phyloP scores from a whole-genome alignment of 306 rosid genomes.

The Pachyrhizus erosus region DNA sequence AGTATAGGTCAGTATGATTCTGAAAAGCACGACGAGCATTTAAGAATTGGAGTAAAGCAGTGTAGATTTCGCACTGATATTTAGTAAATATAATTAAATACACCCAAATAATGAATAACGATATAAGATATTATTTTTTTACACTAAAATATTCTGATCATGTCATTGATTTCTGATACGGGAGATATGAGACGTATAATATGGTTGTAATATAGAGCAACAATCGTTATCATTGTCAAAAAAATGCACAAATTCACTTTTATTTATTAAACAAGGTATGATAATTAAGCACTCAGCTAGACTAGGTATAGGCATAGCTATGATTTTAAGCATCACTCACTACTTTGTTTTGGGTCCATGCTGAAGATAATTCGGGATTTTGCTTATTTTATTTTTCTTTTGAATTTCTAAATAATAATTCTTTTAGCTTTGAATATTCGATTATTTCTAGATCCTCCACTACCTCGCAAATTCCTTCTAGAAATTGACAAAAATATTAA shows the following conservation, averaged over 20 bases:
- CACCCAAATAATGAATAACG: background rate
- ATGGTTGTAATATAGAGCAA: background rate
- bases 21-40: no score
- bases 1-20: no score
- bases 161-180: background rate
- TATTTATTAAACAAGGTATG: conserved; percentile 19
- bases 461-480: background rate
- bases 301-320: conserved; percentile 33
- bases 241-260: background rate
- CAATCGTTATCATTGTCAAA: background rate
- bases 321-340: conserved; percentile 38
- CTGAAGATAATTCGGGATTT: conserved; percentile 19
- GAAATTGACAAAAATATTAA: conserved; percentile 4
- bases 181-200: background rate
- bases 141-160: background rate
- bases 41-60: no score
- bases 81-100: background rate
- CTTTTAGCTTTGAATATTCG: conserved; percentile 1
- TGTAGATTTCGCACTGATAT: background rate
- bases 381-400: background rate
- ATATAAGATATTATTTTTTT: background rate
- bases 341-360: conserved; percentile 15
- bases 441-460: background rate
- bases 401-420: background rate
- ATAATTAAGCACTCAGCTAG: conserved; percentile 26